Conservation (phyloP, 2,329 filamentous ascomycete species). For the Neurospora crassa region DNA sequence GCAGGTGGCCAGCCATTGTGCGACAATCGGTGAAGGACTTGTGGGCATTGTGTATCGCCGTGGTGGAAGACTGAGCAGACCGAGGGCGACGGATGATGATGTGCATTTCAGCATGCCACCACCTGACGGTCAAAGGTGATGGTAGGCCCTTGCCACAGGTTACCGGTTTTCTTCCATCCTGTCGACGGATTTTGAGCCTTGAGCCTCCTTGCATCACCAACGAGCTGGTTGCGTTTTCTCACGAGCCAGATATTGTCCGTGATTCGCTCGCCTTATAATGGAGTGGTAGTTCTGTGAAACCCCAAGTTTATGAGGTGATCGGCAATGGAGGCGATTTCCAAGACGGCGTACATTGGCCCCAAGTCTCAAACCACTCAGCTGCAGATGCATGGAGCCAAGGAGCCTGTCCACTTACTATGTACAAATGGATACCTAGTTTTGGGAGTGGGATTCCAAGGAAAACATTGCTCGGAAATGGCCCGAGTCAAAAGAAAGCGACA, state of each 20-base stretch:
- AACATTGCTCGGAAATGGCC: not conserved
- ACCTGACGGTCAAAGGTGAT: not conserved
- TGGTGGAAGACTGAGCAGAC: not conserved
- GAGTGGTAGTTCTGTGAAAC: not conserved
- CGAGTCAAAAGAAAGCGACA: no score
- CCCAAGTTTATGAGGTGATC: not conserved
- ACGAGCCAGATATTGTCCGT: not conserved
- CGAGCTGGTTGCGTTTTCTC: not conserved
- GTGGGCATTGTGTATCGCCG: not conserved
- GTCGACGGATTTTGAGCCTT: not conserved
- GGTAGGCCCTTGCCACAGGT: not conserved
- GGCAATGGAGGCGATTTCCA: not conserved
- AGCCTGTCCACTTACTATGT: no score
- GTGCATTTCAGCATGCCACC: not conserved
- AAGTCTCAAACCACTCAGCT: not conserved
- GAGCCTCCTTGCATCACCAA: not conserved
- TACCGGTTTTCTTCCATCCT: not conserved
- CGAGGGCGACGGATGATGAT: not conserved
- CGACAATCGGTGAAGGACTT: not conserved
- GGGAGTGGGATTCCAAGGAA: not conserved
- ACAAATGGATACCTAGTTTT: not conserved
- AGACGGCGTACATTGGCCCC: not conserved
- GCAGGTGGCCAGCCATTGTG: not conserved
- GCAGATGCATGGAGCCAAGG: not conserved
- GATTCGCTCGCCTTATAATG: not conserved